Evolutionary conservation across 768 basidiomycete genomes (phyloP).

Genomic region (Naganishia vishniacii): DNA sequence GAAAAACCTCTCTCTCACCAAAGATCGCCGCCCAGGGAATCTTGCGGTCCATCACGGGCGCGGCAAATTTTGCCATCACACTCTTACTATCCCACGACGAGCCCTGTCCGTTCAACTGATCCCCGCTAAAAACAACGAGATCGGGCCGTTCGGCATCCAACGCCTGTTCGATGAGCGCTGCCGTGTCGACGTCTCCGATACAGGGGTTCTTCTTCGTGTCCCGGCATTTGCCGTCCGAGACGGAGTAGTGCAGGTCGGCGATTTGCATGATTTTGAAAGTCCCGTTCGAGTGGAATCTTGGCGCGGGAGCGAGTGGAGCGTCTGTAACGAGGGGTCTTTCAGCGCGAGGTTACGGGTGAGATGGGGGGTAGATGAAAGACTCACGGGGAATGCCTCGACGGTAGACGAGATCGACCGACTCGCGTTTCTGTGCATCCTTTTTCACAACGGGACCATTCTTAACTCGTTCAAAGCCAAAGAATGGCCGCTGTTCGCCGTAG

Average conservation of each 20-base stretch:
- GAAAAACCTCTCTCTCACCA: conserved; percentile 48
- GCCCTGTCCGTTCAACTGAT: conserved; percentile 78
- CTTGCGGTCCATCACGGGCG: conserved; percentile 63
- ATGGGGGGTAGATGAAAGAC: conserved; percentile 19
- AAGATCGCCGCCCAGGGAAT: conserved; percentile 91
- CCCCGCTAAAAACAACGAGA: conserved; percentile 84
- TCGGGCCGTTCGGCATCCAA: conserved; percentile 81
- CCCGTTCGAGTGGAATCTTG: conserved; percentile 76
- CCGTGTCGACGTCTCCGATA: conserved; percentile 71
- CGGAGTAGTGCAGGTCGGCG: conserved; percentile 89
- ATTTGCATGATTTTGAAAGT: conserved; percentile 84
- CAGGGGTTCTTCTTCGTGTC: conserved; percentile 60
- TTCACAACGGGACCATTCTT: conserved; percentile 47
- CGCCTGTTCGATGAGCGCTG: conserved; percentile 62
- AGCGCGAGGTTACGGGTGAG: conserved; percentile 2
- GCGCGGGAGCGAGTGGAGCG: conserved; percentile 66
- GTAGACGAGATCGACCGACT: conserved; percentile 42
- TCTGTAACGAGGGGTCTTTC: conserved; percentile 48
- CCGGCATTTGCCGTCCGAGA: conserved; percentile 67
- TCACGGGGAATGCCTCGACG: conserved; percentile 40
- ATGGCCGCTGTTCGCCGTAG: conserved; percentile 74
- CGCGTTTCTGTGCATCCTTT: conserved; percentile 35
- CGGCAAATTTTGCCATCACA: conserved; percentile 81
- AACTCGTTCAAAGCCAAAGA: conserved; percentile 78
- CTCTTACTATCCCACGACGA: conserved; percentile 84